Evolutionary conservation across 2,329 filamentous ascomycete species (phyloP).

Genomic region (Aspergillus sp.): DNA sequence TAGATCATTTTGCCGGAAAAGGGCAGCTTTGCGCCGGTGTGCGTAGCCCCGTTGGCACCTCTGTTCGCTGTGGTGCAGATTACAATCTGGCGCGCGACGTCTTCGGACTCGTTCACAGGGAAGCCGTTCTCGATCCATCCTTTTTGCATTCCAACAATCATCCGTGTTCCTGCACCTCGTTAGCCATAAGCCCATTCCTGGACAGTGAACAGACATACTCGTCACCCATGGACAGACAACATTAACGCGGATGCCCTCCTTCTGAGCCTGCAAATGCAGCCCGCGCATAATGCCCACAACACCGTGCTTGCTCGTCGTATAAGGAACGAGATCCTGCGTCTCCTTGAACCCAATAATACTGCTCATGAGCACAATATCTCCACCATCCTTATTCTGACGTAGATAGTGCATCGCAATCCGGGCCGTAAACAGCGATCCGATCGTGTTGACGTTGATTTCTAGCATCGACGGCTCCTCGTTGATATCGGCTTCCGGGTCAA

Average conservation of each 20-base stretch:
- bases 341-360: constrained; percentile 9
- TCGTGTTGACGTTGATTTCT: constrained; percentile 6
- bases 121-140: not conserved
- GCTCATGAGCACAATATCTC: constrained; percentile 5
- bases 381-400: not conserved
- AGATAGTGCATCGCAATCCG: constrained; percentile 4
- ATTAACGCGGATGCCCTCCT: constrained; percentile 4
- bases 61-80: not conserved
- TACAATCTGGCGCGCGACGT: not conserved
- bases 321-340: not conserved
- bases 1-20: constrained; percentile 5
- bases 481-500: not conserved
- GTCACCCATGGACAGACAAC: constrained; percentile 8
- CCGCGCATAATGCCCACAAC: constrained; percentile 7
- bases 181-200: not conserved
- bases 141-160: constrained; percentile 5
- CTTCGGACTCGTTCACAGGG: constrained; percentile 1
- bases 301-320: constrained; percentile 5
- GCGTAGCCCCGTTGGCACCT: not conserved
- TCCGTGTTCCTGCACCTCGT: not conserved
- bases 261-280: not conserved
- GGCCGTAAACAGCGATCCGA: constrained; percentile 3
- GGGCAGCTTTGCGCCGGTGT: not conserved
- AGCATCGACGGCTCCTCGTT: constrained; percentile 6
- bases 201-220: not conserved